These are phyloP conservation scores for Cryomyces minteri DNA, from an alignment of 495 filamentous ascomycete species.

Conservation along the genomic window DNA sequence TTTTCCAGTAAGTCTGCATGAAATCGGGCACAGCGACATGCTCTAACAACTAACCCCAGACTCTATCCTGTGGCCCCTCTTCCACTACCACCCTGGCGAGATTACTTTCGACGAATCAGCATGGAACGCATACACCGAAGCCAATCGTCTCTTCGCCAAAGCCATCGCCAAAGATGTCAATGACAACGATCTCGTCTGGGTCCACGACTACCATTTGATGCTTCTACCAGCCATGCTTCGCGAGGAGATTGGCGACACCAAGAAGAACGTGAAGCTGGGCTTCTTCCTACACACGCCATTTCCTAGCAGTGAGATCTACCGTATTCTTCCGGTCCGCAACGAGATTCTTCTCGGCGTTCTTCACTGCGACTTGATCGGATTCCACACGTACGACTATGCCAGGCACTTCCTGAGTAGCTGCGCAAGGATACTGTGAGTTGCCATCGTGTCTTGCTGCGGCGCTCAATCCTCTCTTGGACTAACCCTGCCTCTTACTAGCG, in stretches of 20 bases:
- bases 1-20: conserved; percentile 40
- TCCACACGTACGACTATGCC: conserved; percentile 91
- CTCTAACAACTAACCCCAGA: conserved; percentile 29
- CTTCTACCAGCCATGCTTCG: conserved; percentile 73
- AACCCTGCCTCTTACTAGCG: conserved; percentile 24
- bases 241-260: conserved; percentile 46
- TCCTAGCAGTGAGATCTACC: conserved; percentile 80
- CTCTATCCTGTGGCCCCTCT: conserved; percentile 85
- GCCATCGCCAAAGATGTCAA: conserved; percentile 50
- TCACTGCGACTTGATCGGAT: conserved; percentile 74
- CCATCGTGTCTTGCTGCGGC: too few relatives aligned
- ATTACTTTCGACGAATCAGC: conserved; percentile 75
- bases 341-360: conserved; percentile 63
- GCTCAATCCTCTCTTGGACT: neutral
- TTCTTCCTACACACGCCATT: conserved; percentile 95
- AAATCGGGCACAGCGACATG: neutral
- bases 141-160: conserved; percentile 75
- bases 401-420: conserved; percentile 80
- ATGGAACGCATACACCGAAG: conserved; percentile 74
- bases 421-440: conserved; percentile 54
- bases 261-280: conserved; percentile 73
- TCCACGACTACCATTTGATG: conserved; percentile 95
- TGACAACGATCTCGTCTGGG: conserved; percentile 76
- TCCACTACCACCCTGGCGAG: conserved; percentile 92
- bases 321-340: conserved; percentile 73